Percentiles rank a stretch among this genome's conserved stretches.
phyloP scores from a whole-genome alignment of 495 filamentous ascomycete genomes.

The Recurvomyces mirabilis region DNA sequence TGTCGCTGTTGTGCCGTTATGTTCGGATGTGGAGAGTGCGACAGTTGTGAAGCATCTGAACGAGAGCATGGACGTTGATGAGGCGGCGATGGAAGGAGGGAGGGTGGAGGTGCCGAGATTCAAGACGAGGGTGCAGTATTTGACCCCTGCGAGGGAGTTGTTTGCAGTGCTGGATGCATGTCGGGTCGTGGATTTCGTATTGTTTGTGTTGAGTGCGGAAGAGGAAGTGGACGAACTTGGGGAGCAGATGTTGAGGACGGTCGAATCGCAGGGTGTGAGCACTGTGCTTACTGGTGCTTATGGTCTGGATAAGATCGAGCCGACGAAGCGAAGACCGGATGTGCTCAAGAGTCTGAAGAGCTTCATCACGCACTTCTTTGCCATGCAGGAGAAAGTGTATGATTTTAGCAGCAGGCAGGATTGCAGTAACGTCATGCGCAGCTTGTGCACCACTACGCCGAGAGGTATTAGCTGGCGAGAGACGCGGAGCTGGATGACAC shows the following conservation, averaged over 20 bases:
- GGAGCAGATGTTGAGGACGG: slow-evolving; percentile 67
- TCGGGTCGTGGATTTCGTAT: slow-evolving; percentile 75
- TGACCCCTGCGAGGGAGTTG: slow-evolving; percentile 58
- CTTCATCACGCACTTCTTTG: slow-evolving; percentile 88
- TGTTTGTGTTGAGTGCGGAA: slow-evolving; percentile 69
- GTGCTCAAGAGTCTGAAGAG: slow-evolving; percentile 71
- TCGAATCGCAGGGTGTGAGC: slow-evolving; percentile 88
- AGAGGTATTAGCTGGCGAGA: slow-evolving; percentile 92
- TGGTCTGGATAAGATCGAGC: slow-evolving; percentile 41
- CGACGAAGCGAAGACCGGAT: slow-evolving; percentile 63
- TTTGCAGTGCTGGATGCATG: slow-evolving; percentile 73
- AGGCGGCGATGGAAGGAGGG: slow-evolving; percentile 54
- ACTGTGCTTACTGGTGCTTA: slow-evolving; percentile 73
- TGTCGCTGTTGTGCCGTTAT: slow-evolving; percentile 82
- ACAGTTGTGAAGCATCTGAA: slow-evolving; percentile 61
- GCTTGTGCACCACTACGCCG: slow-evolving; percentile 76
- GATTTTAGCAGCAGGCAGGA: slow-evolving; percentile 79
- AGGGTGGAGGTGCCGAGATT: slow-evolving; percentile 71
- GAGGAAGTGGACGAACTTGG: slow-evolving; percentile 73
- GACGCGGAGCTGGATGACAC: slow-evolving; percentile 84
- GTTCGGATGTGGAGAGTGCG: slow-evolving; percentile 52
- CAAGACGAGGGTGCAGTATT: slow-evolving; percentile 82
- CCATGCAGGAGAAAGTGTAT: slow-evolving; percentile 74
- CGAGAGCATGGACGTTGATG: slow-evolving; percentile 62
- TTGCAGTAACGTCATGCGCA: slow-evolving; percentile 76